Evolutionary conservation across 192 early-diverging fungal species (phyloP).

Genomic region (Mycoemilia scoparia): DNA sequence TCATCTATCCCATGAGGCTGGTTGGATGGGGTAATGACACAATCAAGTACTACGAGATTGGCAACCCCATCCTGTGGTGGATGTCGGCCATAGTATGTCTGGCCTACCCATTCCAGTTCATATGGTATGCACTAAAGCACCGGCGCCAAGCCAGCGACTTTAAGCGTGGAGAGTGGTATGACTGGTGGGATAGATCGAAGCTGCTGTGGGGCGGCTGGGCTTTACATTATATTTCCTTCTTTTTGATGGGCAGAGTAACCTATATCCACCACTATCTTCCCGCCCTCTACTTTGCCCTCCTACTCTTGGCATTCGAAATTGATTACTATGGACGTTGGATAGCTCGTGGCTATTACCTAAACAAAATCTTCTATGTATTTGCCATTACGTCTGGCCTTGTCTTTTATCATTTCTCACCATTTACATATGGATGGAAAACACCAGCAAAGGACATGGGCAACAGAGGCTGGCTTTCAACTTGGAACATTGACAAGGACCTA

Average conservation of each 20-base stretch:
- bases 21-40: constrained; percentile 65
- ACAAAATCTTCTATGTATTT: constrained; percentile 19
- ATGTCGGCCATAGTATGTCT: constrained; percentile 28
- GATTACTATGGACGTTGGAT: constrained; percentile 45
- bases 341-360: constrained; percentile 39
- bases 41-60: constrained; percentile 76
- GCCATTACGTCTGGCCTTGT: constrained; percentile 9
- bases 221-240: constrained; percentile 84
- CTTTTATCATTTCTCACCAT: constrained; percentile 50
- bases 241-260: constrained; percentile 74
- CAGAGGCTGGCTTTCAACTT: constrained; percentile 50
- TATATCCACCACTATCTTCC: constrained; percentile 96
- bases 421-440: constrained; percentile 62
- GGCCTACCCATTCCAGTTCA: constrained; percentile 12
- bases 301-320: constrained; percentile 52
- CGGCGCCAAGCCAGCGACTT: constrained; percentile 13
- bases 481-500: constrained; percentile 52
- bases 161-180: constrained; percentile 20
- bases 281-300: constrained; percentile 60
- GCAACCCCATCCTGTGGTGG: constrained; percentile 86
- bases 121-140: constrained; percentile 7
- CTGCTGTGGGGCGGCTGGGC: constrained; percentile 74
- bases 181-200: constrained; percentile 42
- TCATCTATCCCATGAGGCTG: constrained; percentile 61
- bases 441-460: constrained; percentile 34